phyloP scores from a whole-genome alignment of 2,329 filamentous ascomycete species.

The Pseudogymnoascus sp. region DNA sequence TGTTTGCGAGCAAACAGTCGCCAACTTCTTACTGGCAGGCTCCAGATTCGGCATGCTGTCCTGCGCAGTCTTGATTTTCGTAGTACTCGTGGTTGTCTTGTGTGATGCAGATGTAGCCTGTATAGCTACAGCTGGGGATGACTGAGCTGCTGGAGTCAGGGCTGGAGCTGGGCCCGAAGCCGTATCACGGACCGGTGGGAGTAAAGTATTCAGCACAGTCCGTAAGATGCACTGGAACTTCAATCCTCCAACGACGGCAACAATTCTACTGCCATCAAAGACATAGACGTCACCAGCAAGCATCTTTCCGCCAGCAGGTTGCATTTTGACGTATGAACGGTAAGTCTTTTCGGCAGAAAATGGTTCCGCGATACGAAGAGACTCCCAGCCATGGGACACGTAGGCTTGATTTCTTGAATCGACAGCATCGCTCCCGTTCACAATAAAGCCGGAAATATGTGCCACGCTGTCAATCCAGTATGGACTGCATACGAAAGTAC shows the following conservation, averaged over 20 bases:
- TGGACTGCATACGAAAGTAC: constrained; percentile 45
- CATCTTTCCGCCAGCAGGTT: constrained; percentile 40
- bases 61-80: constrained; percentile 36
- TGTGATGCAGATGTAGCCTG: constrained; percentile 25
- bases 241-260: constrained; percentile 23
- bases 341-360: constrained; percentile 40
- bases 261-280: constrained; percentile 34
- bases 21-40: constrained; percentile 43
- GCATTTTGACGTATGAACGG: constrained; percentile 50
- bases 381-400: constrained; percentile 53
- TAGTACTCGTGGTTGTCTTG: constrained; percentile 26
- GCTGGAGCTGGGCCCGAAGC: constrained; percentile 28
- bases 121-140: constrained; percentile 25
- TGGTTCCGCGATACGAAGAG: constrained; percentile 41
- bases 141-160: constrained; percentile 31
- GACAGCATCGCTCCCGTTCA: constrained; percentile 46
- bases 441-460: constrained; percentile 48
- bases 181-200: constrained; percentile 48
- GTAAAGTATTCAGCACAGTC: constrained; percentile 55
- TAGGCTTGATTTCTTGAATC: constrained; percentile 47
- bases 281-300: constrained; percentile 46
- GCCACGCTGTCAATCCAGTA: constrained; percentile 49
- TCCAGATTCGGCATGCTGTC: constrained; percentile 39
- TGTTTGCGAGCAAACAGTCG: constrained; percentile 37
- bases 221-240: constrained; percentile 36